These are phyloP conservation scores for Zygosaccharomyces pseudobailii DNA, from an alignment of 1,139 yeast genomes.

Conservation along the genomic window DNA sequence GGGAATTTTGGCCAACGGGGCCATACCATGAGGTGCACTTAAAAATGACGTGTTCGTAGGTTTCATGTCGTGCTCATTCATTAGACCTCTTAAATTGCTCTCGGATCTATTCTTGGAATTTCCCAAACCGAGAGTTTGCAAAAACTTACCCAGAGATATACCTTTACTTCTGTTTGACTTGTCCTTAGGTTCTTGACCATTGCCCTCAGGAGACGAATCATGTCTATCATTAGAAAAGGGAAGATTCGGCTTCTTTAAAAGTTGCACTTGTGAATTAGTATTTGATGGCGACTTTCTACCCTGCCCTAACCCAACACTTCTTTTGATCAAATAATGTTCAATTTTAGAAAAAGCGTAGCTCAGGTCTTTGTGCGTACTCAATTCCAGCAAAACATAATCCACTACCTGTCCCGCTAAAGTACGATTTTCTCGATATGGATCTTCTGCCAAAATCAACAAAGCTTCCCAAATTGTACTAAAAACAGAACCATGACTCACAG, in stretches of 20 bases:
- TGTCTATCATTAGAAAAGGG: slow-evolving; percentile 12
- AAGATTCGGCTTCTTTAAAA: slow-evolving; percentile 13
- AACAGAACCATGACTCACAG: slow-evolving; percentile 73
- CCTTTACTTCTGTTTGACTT: slow-evolving; percentile 4
- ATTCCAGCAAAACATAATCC: slow-evolving; percentile 63
- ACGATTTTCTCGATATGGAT: slow-evolving; percentile 82
- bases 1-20: slow-evolving; percentile 33
- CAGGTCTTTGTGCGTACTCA: slow-evolving; percentile 62
- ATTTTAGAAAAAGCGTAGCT: slow-evolving; percentile 59
- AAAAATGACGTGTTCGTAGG: slow-evolving; percentile 22
- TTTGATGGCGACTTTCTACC: slow-evolving; percentile 13
- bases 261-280: slow-evolving; percentile 16
- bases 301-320: slow-evolving; percentile 24
- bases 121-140: slow-evolving; percentile 24
- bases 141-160: slow-evolving; percentile 20
- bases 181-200: neutral
- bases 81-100: slow-evolving; percentile 25
- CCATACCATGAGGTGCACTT: slow-evolving; percentile 48
- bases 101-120: slow-evolving; percentile 12
- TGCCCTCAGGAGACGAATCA: neutral
- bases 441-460: slow-evolving; percentile 73
- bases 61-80: slow-evolving; percentile 34
- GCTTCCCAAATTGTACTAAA: slow-evolving; percentile 88
- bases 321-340: slow-evolving; percentile 58
- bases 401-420: slow-evolving; percentile 69